Evolutionary conservation across 495 filamentous ascomycete genomes (phyloP).

Genomic region (Daldinia caldariorum): DNA sequence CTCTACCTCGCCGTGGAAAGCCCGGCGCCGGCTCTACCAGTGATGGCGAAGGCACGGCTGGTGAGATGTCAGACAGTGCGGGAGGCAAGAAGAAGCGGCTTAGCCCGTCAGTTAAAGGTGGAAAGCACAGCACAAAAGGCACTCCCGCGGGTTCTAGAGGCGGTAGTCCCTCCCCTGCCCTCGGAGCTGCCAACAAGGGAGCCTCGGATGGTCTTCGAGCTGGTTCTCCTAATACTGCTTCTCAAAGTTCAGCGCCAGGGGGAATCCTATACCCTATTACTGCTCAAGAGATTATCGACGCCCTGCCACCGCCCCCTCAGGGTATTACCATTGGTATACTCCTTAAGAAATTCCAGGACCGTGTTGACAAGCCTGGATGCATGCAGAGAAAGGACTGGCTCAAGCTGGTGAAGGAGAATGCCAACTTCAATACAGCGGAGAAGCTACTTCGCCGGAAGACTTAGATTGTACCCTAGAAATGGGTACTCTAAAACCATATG

Average conservation of each 20-base stretch:
- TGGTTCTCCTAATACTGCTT: conserved; percentile 54
- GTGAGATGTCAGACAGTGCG: conserved; percentile 77
- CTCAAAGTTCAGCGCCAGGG: conserved; percentile 42
- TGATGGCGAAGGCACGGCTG: conserved; percentile 80
- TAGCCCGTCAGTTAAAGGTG: conserved; percentile 64
- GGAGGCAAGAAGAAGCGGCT: conserved; percentile 71
- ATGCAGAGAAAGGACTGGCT: conserved; percentile 62
- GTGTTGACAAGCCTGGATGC: conserved; percentile 61
- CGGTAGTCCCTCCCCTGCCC: conserved; percentile 57
- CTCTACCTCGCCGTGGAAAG: conserved; percentile 60
- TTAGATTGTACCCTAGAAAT: conserved; percentile 10
- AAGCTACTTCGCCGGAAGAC: conserved; percentile 59
- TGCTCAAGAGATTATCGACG: conserved; percentile 74
- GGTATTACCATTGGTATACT: conserved; percentile 73
- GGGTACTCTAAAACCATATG: not conserved
- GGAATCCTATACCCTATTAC: conserved; percentile 28
- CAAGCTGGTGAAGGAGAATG: conserved; percentile 60
- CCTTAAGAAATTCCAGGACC: conserved; percentile 68
- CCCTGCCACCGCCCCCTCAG: conserved; percentile 65
- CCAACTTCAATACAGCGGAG: conserved; percentile 52
- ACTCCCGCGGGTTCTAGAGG: conserved; percentile 64
- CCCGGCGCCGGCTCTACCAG: conserved; percentile 76
- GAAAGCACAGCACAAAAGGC: conserved; percentile 55
- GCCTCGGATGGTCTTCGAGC: conserved; percentile 18
- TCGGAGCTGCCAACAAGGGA: conserved; percentile 21